Evolutionary conservation across 192 early-diverging fungal species (phyloP), one percentile per base, ranked within the genome.

Genomic region (Lunasporangiospora selenospora): DNA sequence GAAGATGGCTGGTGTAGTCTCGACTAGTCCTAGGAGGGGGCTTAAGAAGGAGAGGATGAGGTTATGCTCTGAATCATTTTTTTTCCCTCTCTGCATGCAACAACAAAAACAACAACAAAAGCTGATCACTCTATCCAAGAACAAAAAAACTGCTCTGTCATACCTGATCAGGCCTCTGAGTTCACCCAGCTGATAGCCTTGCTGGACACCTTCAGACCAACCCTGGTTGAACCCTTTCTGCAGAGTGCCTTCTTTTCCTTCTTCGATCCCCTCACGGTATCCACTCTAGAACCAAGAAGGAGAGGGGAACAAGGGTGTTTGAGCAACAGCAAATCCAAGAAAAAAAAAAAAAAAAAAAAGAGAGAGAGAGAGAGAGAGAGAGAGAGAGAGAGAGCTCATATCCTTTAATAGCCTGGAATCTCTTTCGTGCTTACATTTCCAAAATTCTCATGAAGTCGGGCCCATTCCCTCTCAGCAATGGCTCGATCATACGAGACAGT

Each of bases 191-290:
- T 66, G 54, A 30, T 77, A 55, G 13, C 84, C 87, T 42, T 83
- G 75, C 3, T 61, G 51, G 9, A 81, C 65, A 7, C 82, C 87
- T 39, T 86, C 83, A n/a, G 56, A 55, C 66, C 83, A 89, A 3
- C 88, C 88, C 16, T 54, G 55, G 62, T 89, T 85, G 62, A 89
- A 89, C 4, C 88, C 88, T 24, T 79, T 24, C 55, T 89, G 88
- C 43, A 89, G 56, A 6, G 69, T 75, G 0, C 62, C 53, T 44
- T 87, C 82, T 47, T 89, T 87, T 10, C 84, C 86, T 58, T 86
- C 88, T 9, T 80, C 65, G 36, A 89, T 83, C 4, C 88, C 88
- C 30, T 86, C 88, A 45, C 83, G 83, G 58, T 87, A 89, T 15
- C 88, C 88, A 23, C 65, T 75, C 87, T 88, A 75, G 26, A 9